phyloP scores from a whole-genome alignment of 306 rosid genomes.

The Cicer yamashitae region DNA sequence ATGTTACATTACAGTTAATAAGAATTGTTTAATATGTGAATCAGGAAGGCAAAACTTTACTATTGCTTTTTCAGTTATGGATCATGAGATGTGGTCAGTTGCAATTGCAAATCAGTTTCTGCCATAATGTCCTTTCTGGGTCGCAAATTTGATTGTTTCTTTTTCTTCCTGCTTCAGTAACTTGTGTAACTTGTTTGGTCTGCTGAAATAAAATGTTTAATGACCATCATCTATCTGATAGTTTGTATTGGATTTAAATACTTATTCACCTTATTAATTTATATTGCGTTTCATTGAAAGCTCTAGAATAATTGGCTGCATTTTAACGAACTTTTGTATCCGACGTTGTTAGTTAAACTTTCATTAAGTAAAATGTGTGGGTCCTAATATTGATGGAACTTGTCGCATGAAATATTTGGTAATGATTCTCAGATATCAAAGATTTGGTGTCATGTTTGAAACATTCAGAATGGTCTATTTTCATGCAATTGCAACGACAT shows the following conservation, averaged over 20 bases:
- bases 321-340: not conserved
- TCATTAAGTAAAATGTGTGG: not conserved
- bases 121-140: conserved; percentile 11
- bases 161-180: conserved; percentile 27
- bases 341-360: not conserved
- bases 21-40: conserved; percentile 37
- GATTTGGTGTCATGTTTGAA: not conserved
- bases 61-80: conserved; percentile 25
- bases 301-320: not conserved
- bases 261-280: not conserved
- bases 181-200: conserved; percentile 35
- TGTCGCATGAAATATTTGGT: not conserved
- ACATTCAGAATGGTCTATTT: not conserved
- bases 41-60: conserved; percentile 52
- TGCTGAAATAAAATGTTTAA: conserved; percentile 35
- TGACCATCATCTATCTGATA: not conserved
- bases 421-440: not conserved
- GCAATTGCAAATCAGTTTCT: conserved; percentile 32
- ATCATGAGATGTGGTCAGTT: conserved; percentile 28
- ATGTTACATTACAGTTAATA: conserved; percentile 16
- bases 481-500: not conserved
- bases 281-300: conserved; percentile 13
- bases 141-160: conserved; percentile 3
- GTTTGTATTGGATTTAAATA: conserved; percentile 28
- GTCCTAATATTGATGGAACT: not conserved